These are phyloP conservation scores for Phaffomyces thermotolerans DNA, from an alignment of 805 yeast species.

Conservation along the genomic window DNA sequence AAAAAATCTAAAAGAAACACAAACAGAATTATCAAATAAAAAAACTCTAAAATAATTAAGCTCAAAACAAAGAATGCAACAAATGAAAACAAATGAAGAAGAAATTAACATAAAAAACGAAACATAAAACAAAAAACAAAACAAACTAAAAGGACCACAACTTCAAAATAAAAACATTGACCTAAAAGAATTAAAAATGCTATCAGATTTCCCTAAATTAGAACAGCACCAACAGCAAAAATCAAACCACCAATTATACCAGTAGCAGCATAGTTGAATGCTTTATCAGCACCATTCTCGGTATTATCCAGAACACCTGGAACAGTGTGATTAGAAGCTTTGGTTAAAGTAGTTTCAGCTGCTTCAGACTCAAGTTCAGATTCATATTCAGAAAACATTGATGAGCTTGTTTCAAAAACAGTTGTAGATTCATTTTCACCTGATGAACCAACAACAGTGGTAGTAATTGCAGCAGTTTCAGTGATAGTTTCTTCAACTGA, in stretches of 20 bases:
- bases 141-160: neutral
- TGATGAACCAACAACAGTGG: neutral
- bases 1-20: neutral
- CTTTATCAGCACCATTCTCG: conserved; percentile 3
- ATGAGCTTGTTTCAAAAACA: conserved; percentile 6
- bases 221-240: conserved; percentile 1
- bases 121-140: neutral
- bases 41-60: neutral
- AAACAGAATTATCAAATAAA: neutral
- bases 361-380: conserved; percentile 30
- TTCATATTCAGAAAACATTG: conserved; percentile 26
- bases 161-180: neutral
- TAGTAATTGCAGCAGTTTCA: conserved; percentile 23
- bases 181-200: neutral
- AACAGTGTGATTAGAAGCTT: conserved; percentile 8
- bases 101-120: neutral
- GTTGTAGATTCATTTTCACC: conserved; percentile 2
- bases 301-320: conserved; percentile 32
- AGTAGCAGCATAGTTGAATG: neutral
- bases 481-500: neutral
- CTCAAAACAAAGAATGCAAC: neutral
- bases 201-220: conserved; percentile 4
- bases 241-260: neutral
- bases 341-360: neutral
- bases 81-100: neutral